Evolutionary conservation across 805 yeast genomes (phyloP).

Genomic region (Ogataea nitratoaversa): DNA sequence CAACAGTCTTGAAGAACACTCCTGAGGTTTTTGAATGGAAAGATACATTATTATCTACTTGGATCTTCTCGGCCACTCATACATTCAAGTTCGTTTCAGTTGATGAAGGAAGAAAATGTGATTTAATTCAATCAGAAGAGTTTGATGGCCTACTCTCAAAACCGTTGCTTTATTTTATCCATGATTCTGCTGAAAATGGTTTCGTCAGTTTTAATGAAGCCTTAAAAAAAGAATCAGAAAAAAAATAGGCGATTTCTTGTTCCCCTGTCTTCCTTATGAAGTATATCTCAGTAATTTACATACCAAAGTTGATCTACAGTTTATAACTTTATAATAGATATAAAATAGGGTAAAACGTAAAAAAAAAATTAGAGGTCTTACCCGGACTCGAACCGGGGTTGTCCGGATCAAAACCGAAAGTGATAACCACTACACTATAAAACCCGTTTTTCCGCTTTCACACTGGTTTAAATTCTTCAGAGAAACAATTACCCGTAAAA

Average conservation of each 20-base stretch:
- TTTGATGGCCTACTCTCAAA: neutral
- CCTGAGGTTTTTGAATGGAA: neutral
- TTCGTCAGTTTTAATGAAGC: neutral
- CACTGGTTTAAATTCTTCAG: no score
- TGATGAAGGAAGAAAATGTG: neutral
- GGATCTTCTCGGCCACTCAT: neutral
- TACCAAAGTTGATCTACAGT: no score
- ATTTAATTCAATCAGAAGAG: neutral
- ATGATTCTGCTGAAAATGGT: neutral
- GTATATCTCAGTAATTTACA: no score
- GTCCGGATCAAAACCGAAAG: slow-evolving; percentile 77
- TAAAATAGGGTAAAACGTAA: no score
- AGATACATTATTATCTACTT: neutral
- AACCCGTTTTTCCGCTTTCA: no score
- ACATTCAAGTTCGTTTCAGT: neutral
- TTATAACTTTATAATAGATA: no score
- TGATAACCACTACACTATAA: slow-evolving; percentile 79
- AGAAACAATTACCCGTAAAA: no score
- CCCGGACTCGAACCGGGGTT: slow-evolving; percentile 87
- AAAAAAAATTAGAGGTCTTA: slow-evolving; percentile 49
- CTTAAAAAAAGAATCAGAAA: neutral
- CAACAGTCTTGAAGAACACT: neutral
- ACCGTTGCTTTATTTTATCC: neutral
- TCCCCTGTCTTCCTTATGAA: no score
- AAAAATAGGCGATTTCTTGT: no score